Percentiles rank a stretch among this genome's conserved stretches.
Evolutionary conservation across 2,329 filamentous ascomycete species (phyloP).

Genomic region (Pestalotiopsis sp.): DNA sequence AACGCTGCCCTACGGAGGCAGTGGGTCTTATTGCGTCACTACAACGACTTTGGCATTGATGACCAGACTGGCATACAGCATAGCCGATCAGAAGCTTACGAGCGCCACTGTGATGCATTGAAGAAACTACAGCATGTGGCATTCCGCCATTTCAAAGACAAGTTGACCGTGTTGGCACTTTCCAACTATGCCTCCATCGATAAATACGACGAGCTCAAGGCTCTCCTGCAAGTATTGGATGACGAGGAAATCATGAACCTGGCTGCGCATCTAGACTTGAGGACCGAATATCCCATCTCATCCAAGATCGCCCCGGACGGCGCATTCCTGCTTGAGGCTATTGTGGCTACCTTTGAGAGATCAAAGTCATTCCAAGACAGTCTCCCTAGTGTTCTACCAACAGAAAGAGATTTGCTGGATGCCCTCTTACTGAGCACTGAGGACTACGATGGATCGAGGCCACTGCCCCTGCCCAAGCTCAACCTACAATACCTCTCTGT

Average conservation of each 20-base stretch:
- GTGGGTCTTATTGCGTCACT: slow-evolving; percentile 78
- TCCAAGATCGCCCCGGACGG: slow-evolving; percentile 65
- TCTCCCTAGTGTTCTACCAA: slow-evolving; percentile 75
- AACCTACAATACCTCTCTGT: slow-evolving; percentile 95
- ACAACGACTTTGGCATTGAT: slow-evolving; percentile 84
- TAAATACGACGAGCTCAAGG: slow-evolving; percentile 74
- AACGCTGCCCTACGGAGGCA: slow-evolving; percentile 81
- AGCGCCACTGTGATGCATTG: slow-evolving; percentile 74
- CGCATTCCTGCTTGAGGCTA: slow-evolving; percentile 66
- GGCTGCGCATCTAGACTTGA: slow-evolving; percentile 70
- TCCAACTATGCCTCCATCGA: slow-evolving; percentile 92
- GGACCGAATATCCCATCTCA: slow-evolving; percentile 77
- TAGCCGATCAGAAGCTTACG: slow-evolving; percentile 71
- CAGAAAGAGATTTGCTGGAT: slow-evolving; percentile 80
- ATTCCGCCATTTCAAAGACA: slow-evolving; percentile 82
- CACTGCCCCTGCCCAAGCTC: slow-evolving; percentile 88
- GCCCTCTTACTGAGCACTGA: slow-evolving; percentile 77
- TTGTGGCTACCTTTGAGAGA: slow-evolving; percentile 75
- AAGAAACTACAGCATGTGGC: slow-evolving; percentile 78
- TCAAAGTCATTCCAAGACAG: slow-evolving; percentile 80
- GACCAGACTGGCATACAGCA: slow-evolving; percentile 84
- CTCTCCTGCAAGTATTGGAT: slow-evolving; percentile 69
- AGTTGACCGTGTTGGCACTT: slow-evolving; percentile 85
- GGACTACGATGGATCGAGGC: slow-evolving; percentile 80
- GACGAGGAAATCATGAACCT: slow-evolving; percentile 74